Evolutionary conservation across 306 rosid species (phyloP), one percentile per base, ranked within the genome.

Genomic region (Alnus glutinosa): DNA sequence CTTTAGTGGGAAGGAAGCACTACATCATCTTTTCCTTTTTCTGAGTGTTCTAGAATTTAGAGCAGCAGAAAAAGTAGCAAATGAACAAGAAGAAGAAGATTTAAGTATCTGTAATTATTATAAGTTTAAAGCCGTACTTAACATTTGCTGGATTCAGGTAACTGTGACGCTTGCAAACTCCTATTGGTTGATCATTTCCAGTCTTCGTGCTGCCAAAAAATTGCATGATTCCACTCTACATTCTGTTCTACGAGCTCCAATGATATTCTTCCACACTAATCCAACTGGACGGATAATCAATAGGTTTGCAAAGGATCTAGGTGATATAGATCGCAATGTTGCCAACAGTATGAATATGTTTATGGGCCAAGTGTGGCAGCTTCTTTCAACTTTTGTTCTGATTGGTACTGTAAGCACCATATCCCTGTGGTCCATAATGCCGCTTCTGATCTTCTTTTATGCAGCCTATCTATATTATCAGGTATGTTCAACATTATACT

Each of bases 401-500:
- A 94, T 94, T 14, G 97, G 97, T 42, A 86, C 85, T 50, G 93
- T 94, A 73, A 92, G 97, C 93, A 84, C 92, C 61, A 88, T 94
- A 73, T 94, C 97, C 72, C 83, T 94, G 23, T 94, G 97, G 98
- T 89, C 94, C 84, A 89, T 94, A 77, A 85, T 91, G 89, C 98
- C 97, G 13, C 92, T 94, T 71, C 73, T 94, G 84, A 87, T 87
- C 75, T 82, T 94, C 86, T 94, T 92, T 79, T 88, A 90, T 84
- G 90, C 84, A 14, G 91, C 97, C 76, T 94, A 89, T 84, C 77
- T 92, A 44, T 92, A 87, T 76, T 94, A 88, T 87, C 98, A 94
- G 97, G 98, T 92, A 28, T 9, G 74, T 55, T 75, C 73, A 42
- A 73, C 39, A 49, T 76, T 48, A 7, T 64, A 4, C 36, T 47